Evolutionary conservation across 2,329 filamentous ascomycete genomes (phyloP).

Genomic region (Clarireedia sp.): DNA sequence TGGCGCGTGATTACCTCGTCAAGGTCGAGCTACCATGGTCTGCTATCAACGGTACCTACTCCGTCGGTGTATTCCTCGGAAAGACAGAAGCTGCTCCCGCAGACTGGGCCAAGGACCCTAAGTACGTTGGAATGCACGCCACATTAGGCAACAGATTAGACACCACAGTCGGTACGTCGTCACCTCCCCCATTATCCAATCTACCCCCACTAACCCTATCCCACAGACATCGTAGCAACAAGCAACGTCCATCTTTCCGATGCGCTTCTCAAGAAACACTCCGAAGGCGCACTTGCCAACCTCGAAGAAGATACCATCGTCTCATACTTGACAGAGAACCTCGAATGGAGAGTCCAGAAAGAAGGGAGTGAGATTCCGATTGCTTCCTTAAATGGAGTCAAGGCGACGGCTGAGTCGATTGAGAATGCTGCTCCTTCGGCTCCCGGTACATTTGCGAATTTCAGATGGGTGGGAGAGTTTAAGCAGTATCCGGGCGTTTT

Average conservation of each 20-base stretch:
- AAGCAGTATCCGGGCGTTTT: slow-evolving; percentile 1
- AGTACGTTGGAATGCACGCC: slow-evolving; percentile 6
- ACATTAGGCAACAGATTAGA: neutral
- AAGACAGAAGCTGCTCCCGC: slow-evolving; percentile 22
- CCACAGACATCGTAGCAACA: slow-evolving; percentile 24
- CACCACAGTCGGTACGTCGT: neutral
- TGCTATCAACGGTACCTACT: slow-evolving; percentile 26
- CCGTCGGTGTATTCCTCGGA: slow-evolving; percentile 30
- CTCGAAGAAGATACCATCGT: slow-evolving; percentile 24
- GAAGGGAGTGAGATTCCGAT: neutral
- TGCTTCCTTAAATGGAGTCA: neutral
- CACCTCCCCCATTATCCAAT: neutral
- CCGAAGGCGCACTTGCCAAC: slow-evolving; percentile 19
- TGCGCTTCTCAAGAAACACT: slow-evolving; percentile 25
- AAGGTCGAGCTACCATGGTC: slow-evolving; percentile 28
- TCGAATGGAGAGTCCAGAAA: slow-evolving; percentile 19
- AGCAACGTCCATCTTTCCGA: slow-evolving; percentile 32
- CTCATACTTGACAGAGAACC: slow-evolving; percentile 21
- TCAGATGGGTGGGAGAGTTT: slow-evolving; percentile 7
- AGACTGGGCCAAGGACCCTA: slow-evolving; percentile 9
- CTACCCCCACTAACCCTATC: neutral
- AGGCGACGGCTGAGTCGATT: neutral
- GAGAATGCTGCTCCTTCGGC: neutral
- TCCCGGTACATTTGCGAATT: slow-evolving; percentile 2
- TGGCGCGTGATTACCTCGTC: slow-evolving; percentile 28